Evolutionary conservation across 768 basidiomycete species (phyloP), one percentile per base, ranked within the genome.

Genomic region (Auriscalpium microsporum): DNA sequence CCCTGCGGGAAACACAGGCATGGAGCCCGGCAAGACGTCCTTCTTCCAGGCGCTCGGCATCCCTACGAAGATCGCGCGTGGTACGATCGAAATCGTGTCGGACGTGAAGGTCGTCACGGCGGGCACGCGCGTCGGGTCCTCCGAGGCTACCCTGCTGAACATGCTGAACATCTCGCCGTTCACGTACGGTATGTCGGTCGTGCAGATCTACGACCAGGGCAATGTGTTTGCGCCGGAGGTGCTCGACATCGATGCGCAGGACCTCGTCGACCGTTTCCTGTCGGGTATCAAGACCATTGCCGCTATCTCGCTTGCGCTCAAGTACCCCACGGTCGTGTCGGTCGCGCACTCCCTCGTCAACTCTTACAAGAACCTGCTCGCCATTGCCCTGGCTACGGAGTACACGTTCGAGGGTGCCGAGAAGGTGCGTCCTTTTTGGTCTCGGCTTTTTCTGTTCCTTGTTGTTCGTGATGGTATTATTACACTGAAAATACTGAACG

Each of bases 31-130:
- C 68, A 99, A 99, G 82, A 99, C 96, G 58, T 96, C 96, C 65
- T 99, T 98, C 92, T 99, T 99, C 92, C 96, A 99, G 81, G 96
- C 96, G 56, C 87, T 99, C 69, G 87, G 89, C 78, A 94, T 99
- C 74, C 95, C 96, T 48, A 99, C 96, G 73, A 99, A 99, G 84
- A 98, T 99, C 63, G 94, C 96, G 51, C 89, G 96, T 85, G 96
- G 96, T 80, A 98, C 96, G 54, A 98, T 99, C 66, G 96, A 99
- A 91, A 99, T 98, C 71, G 91, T 96, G 58, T 82, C 86, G 62
- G 94, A 98, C 68, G 87, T 98, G 69, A 86, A 94, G 76, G 94
- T 99, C 78, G 91, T 99, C 68, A 75, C 75, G 47, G 90, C 86
- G 53, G 94, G 94, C 58, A 86, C 83, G 62, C 90, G 92, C 78